A percentile compares a stretch with the other conserved stretches of the same genome.
These are phyloP conservation scores for Gryganskiella cystojenkinii DNA, from an alignment of 192 early-diverging fungal genomes.

Conservation along the genomic window DNA sequence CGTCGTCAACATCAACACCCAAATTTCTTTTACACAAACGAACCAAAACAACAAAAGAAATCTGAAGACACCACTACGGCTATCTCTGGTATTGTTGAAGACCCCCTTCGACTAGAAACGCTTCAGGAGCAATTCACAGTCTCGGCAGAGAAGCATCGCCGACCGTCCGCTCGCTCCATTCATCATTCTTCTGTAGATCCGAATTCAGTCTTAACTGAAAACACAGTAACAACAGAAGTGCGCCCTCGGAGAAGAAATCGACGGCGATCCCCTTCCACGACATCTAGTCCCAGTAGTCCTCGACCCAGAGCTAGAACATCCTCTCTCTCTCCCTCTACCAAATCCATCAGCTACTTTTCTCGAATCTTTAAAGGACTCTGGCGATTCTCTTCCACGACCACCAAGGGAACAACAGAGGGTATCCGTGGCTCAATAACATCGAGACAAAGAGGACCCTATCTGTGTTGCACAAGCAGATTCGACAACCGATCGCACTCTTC, in stretches of 20 bases:
- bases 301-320: not conserved
- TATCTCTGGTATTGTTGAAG: no score
- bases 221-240: not conserved
- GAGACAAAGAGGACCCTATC: not conserved
- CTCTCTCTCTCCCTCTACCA: not conserved
- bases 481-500: not conserved
- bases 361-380: conserved; percentile 14
- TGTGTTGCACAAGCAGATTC: not conserved
- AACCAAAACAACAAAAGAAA: no score
- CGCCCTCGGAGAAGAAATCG: not conserved
- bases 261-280: not conserved
- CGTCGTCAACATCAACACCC: not conserved
- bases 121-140: not conserved
- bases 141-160: not conserved
- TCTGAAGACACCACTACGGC: no score
- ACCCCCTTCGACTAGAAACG: not conserved
- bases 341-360: conserved; percentile 11
- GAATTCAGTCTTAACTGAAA: not conserved
- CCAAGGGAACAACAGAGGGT: no score
- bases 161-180: not conserved
- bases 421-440: no score
- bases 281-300: not conserved
- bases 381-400: conserved; percentile 7
- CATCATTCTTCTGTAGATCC: not conserved
- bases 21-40: no score